Percentiles rank a stretch among this genome's conserved stretches.
phyloP scores from a whole-genome alignment of 1,139 yeast species.

The Kodamaea suecica region DNA sequence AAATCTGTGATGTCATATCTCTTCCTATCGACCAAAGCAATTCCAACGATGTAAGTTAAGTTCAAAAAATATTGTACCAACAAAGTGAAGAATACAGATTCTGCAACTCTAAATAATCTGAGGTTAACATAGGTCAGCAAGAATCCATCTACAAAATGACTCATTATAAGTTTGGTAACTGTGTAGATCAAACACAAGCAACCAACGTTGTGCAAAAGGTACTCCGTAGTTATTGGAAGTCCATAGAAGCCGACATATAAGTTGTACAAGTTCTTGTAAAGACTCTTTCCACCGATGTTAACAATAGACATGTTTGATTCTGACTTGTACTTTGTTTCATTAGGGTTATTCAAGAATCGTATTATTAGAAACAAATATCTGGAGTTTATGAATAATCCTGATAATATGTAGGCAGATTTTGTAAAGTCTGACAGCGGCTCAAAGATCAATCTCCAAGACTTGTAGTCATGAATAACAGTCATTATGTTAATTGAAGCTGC shows the following conservation, averaged over 20 bases:
- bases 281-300: conserved; percentile 11
- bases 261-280: conserved; percentile 27
- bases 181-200: conserved; percentile 11
- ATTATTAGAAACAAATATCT: conserved; percentile 30
- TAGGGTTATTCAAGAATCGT: conserved; percentile 14
- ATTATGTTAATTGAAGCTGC: conserved; percentile 48
- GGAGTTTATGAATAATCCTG: conserved; percentile 30
- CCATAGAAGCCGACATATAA: conserved; percentile 21
- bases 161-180: conserved; percentile 15
- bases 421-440: conserved; percentile 32
- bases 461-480: conserved; percentile 16
- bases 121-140: conserved; percentile 18
- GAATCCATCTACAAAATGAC: conserved; percentile 18
- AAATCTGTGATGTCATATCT: conserved; percentile 61
- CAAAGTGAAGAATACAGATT: conserved; percentile 34
- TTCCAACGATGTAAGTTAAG: conserved; percentile 60
- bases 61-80: conserved; percentile 58
- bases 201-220: conserved; percentile 17
- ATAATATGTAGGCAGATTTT: conserved; percentile 24
- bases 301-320: conserved; percentile 12
- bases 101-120: conserved; percentile 18
- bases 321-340: conserved; percentile 15
- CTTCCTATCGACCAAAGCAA: conserved; percentile 63
- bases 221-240: conserved; percentile 22
- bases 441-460: conserved; percentile 28